Evolutionary conservation across 169 alveolate genomes (phyloP), one percentile per base, ranked within the genome.

Genomic region (Plasmodium yoelii): DNA sequence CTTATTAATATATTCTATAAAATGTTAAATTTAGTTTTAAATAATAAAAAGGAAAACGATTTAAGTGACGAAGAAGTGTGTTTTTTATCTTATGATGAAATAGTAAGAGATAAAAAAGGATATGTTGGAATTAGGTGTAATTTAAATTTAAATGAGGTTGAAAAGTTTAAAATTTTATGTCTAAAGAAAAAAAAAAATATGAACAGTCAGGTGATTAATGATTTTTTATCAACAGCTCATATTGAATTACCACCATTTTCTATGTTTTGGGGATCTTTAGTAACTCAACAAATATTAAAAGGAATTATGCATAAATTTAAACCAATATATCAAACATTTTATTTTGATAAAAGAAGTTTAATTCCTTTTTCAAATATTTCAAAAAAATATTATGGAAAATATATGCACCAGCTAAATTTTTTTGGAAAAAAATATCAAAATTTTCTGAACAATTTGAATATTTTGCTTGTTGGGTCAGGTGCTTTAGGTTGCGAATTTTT

Each of bases 401-500:
- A 80, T 59, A 65, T 80, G 90, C 80, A 80, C 34, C 82, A 80
- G 64, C 28, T 65, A 42, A 80, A 80, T 60, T 80, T 80, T 49
- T 80, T 80, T 80, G 90, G 90, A 10, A 44, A 69, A 13, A 26
- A 80, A 28, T 80, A 51, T 80, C 90, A 80, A 18, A 64, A 80
- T 18, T 80, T 65, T 56, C 51, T 80, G 73, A 80, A 80, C 39
- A 55, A 64, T 9, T 46, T 80, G 60, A 80, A 64, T 9, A 15
- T 57, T 60, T 71, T 96, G 80, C 84, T 97, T 95, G 98, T 97
- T 19, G 99, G 99, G 24, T 98, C 99, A 59, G 99, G 99, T 5
- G 99, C 99, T 24, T 93, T 98, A 56, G 99, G 99, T 9, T 99
- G 99, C 80, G 99, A 99, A 87, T 97, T 96, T 73, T 94, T 99